phyloP scores from a whole-genome alignment of 371 early-diverging fungal genomes.

The Lichtheimia hyalospora region DNA sequence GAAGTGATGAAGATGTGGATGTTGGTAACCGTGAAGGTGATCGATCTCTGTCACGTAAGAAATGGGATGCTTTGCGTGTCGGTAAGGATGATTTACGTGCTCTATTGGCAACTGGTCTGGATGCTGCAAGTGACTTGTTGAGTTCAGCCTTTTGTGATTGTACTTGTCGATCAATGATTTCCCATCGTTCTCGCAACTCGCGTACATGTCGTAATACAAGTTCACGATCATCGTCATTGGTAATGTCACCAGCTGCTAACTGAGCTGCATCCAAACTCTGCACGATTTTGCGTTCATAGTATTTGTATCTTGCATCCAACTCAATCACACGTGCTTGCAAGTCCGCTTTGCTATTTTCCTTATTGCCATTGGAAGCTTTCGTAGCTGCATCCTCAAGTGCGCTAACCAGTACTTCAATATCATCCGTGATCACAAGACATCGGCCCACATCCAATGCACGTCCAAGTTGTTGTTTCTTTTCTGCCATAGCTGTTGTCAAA shows the following conservation, averaged over 20 bases:
- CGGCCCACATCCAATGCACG: conserved; percentile 43
- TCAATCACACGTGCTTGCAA: conserved; percentile 54
- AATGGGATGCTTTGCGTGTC: conserved; percentile 30
- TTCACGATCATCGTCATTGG: not conserved
- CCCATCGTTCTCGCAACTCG: conserved; percentile 23
- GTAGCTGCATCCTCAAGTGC: conserved; percentile 43
- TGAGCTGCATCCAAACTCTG: conserved; percentile 40
- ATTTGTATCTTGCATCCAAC: conserved; percentile 55
- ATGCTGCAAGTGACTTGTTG: conserved; percentile 24
- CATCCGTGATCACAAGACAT: conserved; percentile 46
- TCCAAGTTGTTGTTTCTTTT: conserved; percentile 36
- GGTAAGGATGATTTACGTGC: conserved; percentile 44
- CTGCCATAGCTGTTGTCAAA: conserved; percentile 29
- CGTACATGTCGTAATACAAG: conserved; percentile 12
- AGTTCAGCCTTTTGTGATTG: conserved; percentile 34
- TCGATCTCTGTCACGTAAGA: conserved; percentile 24
- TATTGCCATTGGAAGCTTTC: conserved; percentile 20
- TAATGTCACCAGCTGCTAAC: conserved; percentile 7
- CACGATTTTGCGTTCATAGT: conserved; percentile 47
- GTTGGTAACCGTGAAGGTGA: conserved; percentile 14
- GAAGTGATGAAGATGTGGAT: conserved; percentile 6
- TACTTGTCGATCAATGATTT: conserved; percentile 21
- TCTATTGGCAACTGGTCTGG: conserved; percentile 18
- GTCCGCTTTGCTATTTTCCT: conserved; percentile 41
- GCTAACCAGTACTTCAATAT: conserved; percentile 38